phyloP scores from a whole-genome alignment of 495 filamentous ascomycete species.

The Aspergillus funiculosus region DNA sequence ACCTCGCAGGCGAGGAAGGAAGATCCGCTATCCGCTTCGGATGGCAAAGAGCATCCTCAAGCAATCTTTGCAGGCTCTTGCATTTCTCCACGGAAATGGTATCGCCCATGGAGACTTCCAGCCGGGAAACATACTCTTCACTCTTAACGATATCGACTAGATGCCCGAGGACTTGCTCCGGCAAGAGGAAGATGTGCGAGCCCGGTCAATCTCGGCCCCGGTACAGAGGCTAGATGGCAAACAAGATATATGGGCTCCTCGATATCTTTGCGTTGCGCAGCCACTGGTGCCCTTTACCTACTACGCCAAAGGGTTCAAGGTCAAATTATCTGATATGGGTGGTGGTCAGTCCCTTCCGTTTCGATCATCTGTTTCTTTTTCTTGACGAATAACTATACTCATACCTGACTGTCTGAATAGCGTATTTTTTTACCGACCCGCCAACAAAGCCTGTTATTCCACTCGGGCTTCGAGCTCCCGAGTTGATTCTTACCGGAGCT shows the following conservation, averaged over 20 bases:
- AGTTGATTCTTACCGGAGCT: conserved; percentile 26
- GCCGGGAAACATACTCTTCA: conserved; percentile 40
- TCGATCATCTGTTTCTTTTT: conserved; percentile 12
- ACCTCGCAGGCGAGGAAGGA: conserved; percentile 20
- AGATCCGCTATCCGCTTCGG: conserved; percentile 28
- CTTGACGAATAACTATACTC: conserved; percentile 12
- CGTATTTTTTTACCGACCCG: conserved; percentile 27
- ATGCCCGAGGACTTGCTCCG: conserved; percentile 13
- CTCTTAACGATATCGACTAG: conserved; percentile 20
- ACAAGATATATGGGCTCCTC: conserved; percentile 33
- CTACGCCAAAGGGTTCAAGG: conserved; percentile 22
- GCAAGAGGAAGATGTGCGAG: conserved; percentile 22
- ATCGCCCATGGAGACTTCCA: conserved; percentile 44
- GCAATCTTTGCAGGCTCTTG: conserved; percentile 37
- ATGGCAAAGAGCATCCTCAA: conserved; percentile 39
- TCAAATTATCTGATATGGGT: conserved; percentile 39
- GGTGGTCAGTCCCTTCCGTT: conserved; percentile 25
- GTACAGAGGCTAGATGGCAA: conserved; percentile 32
- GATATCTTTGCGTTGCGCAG: conserved; percentile 31
- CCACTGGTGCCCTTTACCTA: conserved; percentile 21
- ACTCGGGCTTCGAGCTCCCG: conserved; percentile 29
- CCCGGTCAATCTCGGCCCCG: conserved; percentile 23
- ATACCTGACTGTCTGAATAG: conserved; percentile 18
- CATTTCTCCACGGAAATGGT: conserved; percentile 38
- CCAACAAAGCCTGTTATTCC: conserved; percentile 28